These are phyloP conservation scores for Cytospora piceicola DNA, from an alignment of 2,329 filamentous ascomycete genomes.

Conservation along the genomic window DNA sequence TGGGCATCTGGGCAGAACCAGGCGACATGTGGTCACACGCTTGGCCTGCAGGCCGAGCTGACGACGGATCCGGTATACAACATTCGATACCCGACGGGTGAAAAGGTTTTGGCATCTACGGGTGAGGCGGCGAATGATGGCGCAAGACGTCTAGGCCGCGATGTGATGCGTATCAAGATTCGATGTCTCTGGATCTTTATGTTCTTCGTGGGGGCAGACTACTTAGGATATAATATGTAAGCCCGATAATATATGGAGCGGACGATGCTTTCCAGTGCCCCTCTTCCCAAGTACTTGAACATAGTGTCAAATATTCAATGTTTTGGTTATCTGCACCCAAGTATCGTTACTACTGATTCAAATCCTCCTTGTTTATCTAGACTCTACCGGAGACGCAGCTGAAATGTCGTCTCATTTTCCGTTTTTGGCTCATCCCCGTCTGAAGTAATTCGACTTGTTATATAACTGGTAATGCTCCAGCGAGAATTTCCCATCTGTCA, in stretches of 20 bases:
- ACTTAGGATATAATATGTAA: not conserved
- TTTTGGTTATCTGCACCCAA: no score
- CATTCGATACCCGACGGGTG: constrained; percentile 50
- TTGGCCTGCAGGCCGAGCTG: constrained; percentile 45
- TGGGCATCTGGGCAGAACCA: constrained; percentile 49
- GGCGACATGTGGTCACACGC: constrained; percentile 46
- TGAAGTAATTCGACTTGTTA: no score
- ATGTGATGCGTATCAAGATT: not conserved
- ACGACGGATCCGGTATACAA: constrained; percentile 49
- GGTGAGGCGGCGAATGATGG: constrained; percentile 24
- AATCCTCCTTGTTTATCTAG: no score
- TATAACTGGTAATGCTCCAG: no score
- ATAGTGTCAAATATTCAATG: no score
- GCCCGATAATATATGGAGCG: not conserved
- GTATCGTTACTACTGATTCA: no score
- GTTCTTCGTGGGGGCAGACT: not conserved
- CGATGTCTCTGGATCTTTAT: not conserved
- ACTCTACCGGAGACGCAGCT: no score
- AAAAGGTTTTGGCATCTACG: constrained; percentile 43
- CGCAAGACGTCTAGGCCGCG: not conserved
- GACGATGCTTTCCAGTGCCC: no score
- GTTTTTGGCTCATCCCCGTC: no score
- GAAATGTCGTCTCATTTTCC: no score
- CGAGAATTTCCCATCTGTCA: no score
- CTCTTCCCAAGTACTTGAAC: no score